A percentile compares a stretch with the other conserved stretches of the same genome.
Evolutionary conservation across 108 stramenopile species (phyloP).

Genomic region (Parietichytrium sp.): DNA sequence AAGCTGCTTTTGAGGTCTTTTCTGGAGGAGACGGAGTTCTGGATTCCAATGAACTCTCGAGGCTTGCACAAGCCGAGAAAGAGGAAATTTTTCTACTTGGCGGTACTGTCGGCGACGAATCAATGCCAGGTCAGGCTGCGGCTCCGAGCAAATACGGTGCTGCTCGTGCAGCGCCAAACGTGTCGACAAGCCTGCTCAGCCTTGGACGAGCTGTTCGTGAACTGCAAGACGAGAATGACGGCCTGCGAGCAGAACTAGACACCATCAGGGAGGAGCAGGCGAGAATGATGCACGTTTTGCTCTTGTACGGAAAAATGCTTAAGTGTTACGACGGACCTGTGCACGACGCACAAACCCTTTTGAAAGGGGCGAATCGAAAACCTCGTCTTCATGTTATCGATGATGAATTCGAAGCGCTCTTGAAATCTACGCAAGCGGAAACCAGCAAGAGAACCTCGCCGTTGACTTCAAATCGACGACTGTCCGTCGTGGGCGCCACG

Average conservation of each 20-base stretch:
- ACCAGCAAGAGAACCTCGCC: background rate
- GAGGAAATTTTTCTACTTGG: background rate
- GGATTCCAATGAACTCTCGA: background rate
- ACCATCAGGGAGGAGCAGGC: slow-evolving; percentile 19
- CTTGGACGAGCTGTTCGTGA: too few species aligned
- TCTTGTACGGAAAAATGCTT: slow-evolving; percentile 28
- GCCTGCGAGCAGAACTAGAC: slow-evolving; percentile 16
- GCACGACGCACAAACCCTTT: background rate
- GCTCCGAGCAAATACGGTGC: too few species aligned
- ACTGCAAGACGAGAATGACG: slow-evolving; percentile 11
- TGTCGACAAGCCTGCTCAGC: too few species aligned
- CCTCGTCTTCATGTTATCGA: too few species aligned
- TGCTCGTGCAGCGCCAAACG: too few species aligned
- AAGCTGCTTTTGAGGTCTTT: background rate
- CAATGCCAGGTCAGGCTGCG: too few species aligned
- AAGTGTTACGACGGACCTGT: slow-evolving; percentile 13
- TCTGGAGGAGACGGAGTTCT: background rate
- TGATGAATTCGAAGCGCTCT: background rate
- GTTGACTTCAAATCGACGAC: background rate
- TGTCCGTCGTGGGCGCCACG: background rate
- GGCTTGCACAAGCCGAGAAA: background rate
- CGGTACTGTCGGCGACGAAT: background rate
- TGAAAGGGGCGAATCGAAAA: background rate
- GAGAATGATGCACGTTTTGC: slow-evolving; percentile 19
- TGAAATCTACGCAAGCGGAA: background rate